Percentiles rank a stretch among this genome's conserved stretches.
These are phyloP conservation scores for Ettlia oleoabundans DNA, from an alignment of 139 green algal genomes.

Conservation along the genomic window DNA sequence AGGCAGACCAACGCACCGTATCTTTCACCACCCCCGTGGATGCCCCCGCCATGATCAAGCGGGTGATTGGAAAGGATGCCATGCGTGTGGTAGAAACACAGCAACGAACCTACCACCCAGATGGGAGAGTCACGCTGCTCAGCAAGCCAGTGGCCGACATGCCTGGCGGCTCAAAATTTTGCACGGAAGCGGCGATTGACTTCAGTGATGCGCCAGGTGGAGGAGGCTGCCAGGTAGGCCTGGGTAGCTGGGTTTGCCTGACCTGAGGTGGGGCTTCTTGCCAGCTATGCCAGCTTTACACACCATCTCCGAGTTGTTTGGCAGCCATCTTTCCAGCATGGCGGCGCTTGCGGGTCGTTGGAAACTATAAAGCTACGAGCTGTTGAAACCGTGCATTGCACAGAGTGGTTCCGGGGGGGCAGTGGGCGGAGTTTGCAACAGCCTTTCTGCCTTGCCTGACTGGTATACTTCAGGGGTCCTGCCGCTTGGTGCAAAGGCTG, in stretches of 20 bases:
- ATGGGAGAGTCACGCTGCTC: constrained; percentile 10
- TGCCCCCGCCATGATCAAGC: constrained; percentile 38
- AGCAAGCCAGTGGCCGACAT: constrained; percentile 40
- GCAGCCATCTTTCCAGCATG: too few relatives aligned
- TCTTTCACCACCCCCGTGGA: constrained; percentile 39
- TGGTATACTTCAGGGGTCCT: too few relatives aligned
- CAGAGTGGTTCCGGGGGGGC: too few relatives aligned
- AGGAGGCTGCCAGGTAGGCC: constrained; percentile 12
- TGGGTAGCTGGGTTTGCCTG: too few relatives aligned
- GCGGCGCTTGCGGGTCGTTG: too few relatives aligned
- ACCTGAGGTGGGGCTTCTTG: too few relatives aligned
- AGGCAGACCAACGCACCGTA: constrained; percentile 1
- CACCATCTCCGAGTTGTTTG: too few relatives aligned
- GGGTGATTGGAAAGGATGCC: constrained; percentile 16
- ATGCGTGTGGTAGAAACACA: constrained; percentile 44
- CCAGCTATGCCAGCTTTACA: neutral
- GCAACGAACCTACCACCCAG: neutral
- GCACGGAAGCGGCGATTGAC: neutral
- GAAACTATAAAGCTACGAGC: too few relatives aligned
- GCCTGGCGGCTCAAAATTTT: constrained; percentile 40
- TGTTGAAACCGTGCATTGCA: too few relatives aligned
- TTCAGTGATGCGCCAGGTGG: constrained; percentile 4
- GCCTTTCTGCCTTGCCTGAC: too few relatives aligned
- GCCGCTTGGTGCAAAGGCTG: too few relatives aligned
- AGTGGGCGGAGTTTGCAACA: too few relatives aligned